phyloP scores from a whole-genome alignment of 83 land plant genomes.

The Picea engelmannii region DNA sequence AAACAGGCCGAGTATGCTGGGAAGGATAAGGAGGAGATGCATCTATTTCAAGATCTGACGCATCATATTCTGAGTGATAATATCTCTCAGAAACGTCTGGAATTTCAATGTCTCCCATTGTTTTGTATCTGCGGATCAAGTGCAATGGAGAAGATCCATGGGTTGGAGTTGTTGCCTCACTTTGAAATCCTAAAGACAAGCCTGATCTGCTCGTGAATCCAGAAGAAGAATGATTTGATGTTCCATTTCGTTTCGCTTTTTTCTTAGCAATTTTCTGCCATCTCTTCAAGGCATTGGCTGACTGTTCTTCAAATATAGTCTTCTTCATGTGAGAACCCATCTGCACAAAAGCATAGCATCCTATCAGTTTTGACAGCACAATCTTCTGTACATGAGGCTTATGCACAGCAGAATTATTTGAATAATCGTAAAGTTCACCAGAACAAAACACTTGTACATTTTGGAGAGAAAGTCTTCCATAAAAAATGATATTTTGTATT shows the following conservation, averaged over 20 bases:
- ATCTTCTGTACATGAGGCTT: background rate
- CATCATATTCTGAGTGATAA: background rate
- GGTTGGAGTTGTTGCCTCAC: slow-evolving; percentile 32
- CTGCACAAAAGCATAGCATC: slow-evolving; percentile 21
- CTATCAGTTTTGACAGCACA: background rate
- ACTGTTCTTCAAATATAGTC: slow-evolving; percentile 56
- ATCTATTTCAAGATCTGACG: background rate
- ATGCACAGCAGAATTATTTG: too few relatives aligned
- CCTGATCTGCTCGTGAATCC: background rate
- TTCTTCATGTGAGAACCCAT: slow-evolving; percentile 73
- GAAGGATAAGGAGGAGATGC: background rate
- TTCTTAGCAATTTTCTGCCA: slow-evolving; percentile 47
- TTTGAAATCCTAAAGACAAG: background rate
- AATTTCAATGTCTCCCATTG: background rate
- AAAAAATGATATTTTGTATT: too few relatives aligned
- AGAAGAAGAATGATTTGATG: background rate
- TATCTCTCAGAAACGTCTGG: background rate
- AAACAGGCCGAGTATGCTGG: background rate
- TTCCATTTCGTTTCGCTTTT: slow-evolving; percentile 23
- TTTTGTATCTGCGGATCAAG: slow-evolving; percentile 21
- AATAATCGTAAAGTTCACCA: background rate
- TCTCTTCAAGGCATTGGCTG: slow-evolving; percentile 42
- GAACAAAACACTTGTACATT: background rate
- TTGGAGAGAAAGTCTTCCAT: background rate
- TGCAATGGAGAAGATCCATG: slow-evolving; percentile 33